Conservation (phyloP, 2,329 filamentous ascomycete species). For the Colletotrichum lentis region DNA sequence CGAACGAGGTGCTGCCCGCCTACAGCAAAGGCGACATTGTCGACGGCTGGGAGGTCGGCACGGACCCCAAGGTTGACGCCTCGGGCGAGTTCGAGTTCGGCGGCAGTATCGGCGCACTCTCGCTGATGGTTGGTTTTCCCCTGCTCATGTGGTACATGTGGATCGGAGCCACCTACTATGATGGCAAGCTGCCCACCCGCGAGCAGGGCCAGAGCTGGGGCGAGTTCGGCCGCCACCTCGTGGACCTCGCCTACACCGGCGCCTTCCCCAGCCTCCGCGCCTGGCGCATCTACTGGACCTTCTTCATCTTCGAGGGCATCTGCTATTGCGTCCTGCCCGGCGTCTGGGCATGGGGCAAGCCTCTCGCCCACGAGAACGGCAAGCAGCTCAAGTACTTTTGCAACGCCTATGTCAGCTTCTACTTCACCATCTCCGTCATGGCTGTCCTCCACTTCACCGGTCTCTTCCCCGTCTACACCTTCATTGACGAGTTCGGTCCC, state of each 20-base stretch:
- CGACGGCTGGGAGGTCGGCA: conserved; percentile 67
- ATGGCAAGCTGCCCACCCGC: conserved; percentile 76
- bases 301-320: conserved; percentile 83
- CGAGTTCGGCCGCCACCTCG: conserved; percentile 74
- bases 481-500: conserved; percentile 94
- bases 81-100: conserved; percentile 81
- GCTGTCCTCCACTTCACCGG: conserved; percentile 81
- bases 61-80: conserved; percentile 69
- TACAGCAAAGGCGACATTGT: conserved; percentile 46
- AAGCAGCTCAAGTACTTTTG: conserved; percentile 95
- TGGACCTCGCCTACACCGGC: conserved; percentile 75
- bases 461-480: conserved; percentile 86
- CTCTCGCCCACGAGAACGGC: conserved; percentile 80
- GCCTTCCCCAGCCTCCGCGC: conserved; percentile 84
- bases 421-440: conserved; percentile 79
- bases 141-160: conserved; percentile 94
- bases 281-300: conserved; percentile 94
- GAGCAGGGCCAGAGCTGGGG: conserved; percentile 66
- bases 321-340: conserved; percentile 89
- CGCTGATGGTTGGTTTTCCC: conserved; percentile 90
- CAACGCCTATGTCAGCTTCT: conserved; percentile 87
- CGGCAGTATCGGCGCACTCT: conserved; percentile 73
- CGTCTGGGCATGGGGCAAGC: conserved; percentile 87
- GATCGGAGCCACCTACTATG: conserved; percentile 87
- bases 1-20: conserved; percentile 20